Evolutionary conservation across 1,139 yeast species (phyloP).

Genomic region (Schwanniomyces etchellsii): DNA sequence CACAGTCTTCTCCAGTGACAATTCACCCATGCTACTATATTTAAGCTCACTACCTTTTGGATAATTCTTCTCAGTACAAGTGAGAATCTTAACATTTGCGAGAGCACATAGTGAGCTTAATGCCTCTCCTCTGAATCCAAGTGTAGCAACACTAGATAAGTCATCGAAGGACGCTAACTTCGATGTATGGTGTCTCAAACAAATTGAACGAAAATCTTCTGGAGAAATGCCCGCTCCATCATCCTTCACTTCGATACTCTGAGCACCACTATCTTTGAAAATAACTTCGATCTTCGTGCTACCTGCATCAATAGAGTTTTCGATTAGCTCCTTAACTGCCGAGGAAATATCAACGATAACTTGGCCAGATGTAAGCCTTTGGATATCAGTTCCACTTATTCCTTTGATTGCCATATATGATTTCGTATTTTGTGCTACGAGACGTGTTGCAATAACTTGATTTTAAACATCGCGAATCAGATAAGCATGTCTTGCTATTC

Average conservation of each 20-base stretch:
- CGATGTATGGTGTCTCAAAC: constrained; percentile 76
- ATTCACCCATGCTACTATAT: constrained; percentile 49
- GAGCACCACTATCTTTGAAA: constrained; percentile 72
- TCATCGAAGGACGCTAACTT: constrained; percentile 60
- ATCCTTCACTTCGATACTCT: constrained; percentile 62
- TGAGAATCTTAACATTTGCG: constrained; percentile 48
- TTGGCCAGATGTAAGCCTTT: constrained; percentile 84
- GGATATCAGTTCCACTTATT: constrained; percentile 49
- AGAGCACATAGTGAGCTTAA: constrained; percentile 66
- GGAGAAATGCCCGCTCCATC: constrained; percentile 70
- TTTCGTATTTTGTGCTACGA: neutral
- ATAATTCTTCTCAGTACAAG: constrained; percentile 44
- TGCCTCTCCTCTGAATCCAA: constrained; percentile 88
- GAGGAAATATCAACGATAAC: constrained; percentile 76
- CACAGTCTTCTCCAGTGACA: constrained; percentile 26
- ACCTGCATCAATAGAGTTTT: constrained; percentile 78
- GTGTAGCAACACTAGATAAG: constrained; percentile 44
- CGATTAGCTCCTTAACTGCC: constrained; percentile 80
- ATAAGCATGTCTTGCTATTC: too few relatives aligned
- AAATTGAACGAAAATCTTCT: constrained; percentile 56
- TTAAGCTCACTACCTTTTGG: constrained; percentile 56
- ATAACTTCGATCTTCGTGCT: constrained; percentile 62
- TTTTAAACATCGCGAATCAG: too few relatives aligned
- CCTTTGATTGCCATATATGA: constrained; percentile 19
- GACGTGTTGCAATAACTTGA: too few relatives aligned